phyloP scores from a whole-genome alignment of 345 rosid genomes.

The Pistacia atlantica region DNA sequence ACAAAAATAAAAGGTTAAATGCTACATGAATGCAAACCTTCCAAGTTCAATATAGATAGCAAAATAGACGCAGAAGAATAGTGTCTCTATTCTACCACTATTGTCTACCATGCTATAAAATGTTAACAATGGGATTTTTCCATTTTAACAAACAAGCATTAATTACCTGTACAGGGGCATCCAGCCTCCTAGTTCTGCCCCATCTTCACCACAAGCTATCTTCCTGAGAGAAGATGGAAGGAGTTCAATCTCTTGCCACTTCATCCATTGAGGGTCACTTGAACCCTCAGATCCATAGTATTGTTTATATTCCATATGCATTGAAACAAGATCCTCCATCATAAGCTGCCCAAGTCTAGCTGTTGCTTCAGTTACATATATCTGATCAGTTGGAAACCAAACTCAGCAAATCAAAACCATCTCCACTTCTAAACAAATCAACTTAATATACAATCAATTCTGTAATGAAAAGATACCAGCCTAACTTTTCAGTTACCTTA shows the following conservation, averaged over 20 bases:
- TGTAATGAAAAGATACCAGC: neutral
- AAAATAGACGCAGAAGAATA: neutral
- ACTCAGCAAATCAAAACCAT: constrained; percentile 23
- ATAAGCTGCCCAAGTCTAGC: constrained; percentile 70
- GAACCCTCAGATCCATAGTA: constrained; percentile 59
- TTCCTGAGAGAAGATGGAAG: constrained; percentile 58
- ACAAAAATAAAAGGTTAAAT: neutral
- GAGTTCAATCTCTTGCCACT: constrained; percentile 57
- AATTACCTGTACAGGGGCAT: constrained; percentile 78
- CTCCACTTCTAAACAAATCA: neutral
- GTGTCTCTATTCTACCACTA: neutral
- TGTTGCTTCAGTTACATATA: constrained; percentile 79
- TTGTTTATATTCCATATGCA: constrained; percentile 65
- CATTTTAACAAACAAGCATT: constrained; percentile 5
- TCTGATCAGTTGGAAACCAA: constrained; percentile 38
- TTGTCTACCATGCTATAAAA: neutral
- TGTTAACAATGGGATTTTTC: neutral
- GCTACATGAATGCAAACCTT: neutral
- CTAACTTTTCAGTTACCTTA: constrained; percentile 45
- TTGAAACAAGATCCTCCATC: constrained; percentile 88
- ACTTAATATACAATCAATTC: neutral
- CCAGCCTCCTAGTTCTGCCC: constrained; percentile 77
- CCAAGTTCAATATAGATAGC: neutral
- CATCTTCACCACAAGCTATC: constrained; percentile 57
- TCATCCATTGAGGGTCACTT: constrained; percentile 65